Conservation (phyloP, 257 asterid genomes). For the Cordia subcordata region DNA sequence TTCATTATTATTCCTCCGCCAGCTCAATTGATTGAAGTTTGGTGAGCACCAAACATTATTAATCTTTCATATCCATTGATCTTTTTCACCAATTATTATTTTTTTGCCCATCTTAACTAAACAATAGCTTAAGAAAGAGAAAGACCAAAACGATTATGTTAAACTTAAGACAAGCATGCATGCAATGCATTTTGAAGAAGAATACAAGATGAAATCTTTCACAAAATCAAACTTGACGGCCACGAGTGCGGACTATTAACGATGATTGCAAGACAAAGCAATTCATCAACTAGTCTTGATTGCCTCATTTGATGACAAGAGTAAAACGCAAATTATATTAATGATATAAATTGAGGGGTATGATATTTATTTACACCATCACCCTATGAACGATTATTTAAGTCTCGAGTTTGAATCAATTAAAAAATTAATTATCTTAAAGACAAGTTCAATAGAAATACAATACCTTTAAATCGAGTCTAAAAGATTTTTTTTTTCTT, state of each 20-base stretch:
- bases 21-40: neutral
- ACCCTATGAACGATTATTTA: too few species aligned
- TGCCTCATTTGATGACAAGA: neutral
- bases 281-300: neutral
- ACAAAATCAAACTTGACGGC: conserved; percentile 8
- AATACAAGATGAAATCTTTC: conserved; percentile 5
- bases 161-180: conserved; percentile 5
- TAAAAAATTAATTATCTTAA: too few species aligned
- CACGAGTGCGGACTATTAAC: neutral
- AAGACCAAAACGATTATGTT: neutral
- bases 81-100: neutral
- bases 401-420: neutral
- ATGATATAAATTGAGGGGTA: neutral
- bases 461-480: too few species aligned
- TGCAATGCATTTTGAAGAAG: conserved; percentile 10
- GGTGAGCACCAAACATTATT: neutral
- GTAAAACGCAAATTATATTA: neutral
- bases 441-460: too few species aligned
- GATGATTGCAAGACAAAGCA: neutral
- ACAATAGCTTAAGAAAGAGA: neutral
- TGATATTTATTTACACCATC: neutral
- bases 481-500: too few species aligned
- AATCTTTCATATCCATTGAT: neutral
- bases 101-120: neutral
- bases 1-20: neutral